Percentiles rank a stretch among this genome's conserved stretches.
phyloP scores from a whole-genome alignment of 306 rosid species.

The Cicer cuneatum region DNA sequence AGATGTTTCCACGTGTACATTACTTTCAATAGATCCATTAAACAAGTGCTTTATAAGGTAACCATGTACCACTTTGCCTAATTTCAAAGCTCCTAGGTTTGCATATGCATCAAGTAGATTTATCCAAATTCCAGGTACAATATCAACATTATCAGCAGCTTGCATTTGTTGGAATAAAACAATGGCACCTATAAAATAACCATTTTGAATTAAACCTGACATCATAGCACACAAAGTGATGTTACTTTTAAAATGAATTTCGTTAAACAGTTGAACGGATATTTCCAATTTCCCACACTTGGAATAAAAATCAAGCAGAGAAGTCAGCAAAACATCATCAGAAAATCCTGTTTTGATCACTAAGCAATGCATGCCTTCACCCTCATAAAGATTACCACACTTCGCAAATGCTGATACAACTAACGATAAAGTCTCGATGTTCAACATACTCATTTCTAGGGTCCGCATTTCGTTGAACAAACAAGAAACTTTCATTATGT shows the following conservation, averaged over 20 bases:
- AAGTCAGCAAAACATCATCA: conserved; percentile 56
- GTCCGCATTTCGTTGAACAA: conserved; percentile 48
- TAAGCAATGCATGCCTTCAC: conserved; percentile 54
- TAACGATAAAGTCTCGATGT: conserved; percentile 52
- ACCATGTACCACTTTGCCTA: conserved; percentile 58
- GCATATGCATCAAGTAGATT: conserved; percentile 61
- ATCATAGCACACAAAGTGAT: conserved; percentile 63
- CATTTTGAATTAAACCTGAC: conserved; percentile 62
- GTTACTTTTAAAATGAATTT: conserved; percentile 45
- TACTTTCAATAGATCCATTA: conserved; percentile 20
- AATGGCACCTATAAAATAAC: conserved; percentile 52
- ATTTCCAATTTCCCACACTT: conserved; percentile 53
- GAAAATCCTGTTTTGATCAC: conserved; percentile 54
- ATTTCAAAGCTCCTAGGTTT: conserved; percentile 59
- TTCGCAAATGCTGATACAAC: conserved; percentile 56
- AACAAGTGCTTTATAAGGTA: conserved; percentile 48
- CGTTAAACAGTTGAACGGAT: conserved; percentile 50
- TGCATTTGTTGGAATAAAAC: conserved; percentile 55
- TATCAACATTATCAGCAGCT: conserved; percentile 41
- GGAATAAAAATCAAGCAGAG: conserved; percentile 61
- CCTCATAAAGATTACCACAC: conserved; percentile 49
- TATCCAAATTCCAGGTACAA: conserved; percentile 52
- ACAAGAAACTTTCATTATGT: conserved; percentile 43
- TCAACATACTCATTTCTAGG: conserved; percentile 35
- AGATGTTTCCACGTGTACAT: conserved; percentile 53